Evolutionary conservation across 1,139 yeast species (phyloP).

Genomic region (Nematodospora anomalae): DNA sequence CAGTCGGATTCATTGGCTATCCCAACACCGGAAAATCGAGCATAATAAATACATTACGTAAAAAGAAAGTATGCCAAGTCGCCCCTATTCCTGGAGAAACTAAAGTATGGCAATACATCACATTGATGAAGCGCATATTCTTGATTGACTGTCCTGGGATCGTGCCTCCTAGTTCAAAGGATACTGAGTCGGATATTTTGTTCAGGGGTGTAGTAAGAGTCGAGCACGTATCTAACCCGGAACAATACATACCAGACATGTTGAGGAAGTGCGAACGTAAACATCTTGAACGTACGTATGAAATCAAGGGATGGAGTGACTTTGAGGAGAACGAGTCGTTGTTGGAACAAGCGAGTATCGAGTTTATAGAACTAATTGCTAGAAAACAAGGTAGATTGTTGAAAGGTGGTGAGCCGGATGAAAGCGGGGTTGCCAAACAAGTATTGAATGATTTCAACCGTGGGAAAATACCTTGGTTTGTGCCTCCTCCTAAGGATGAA

Average conservation of each 20-base stretch:
- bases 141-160: conserved; percentile 98
- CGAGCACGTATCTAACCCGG: conserved; percentile 93
- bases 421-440: conserved; percentile 86
- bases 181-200: conserved; percentile 88
- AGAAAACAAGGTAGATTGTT: conserved; percentile 88
- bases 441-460: conserved; percentile 92
- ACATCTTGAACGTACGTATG: conserved; percentile 94
- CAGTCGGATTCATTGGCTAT: conserved; percentile 96
- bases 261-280: conserved; percentile 82
- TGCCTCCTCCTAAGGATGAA: conserved; percentile 82
- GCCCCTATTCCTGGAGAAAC: conserved; percentile 99
- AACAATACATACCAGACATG: conserved; percentile 90
- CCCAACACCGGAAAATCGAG: conserved; percentile 98
- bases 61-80: conserved; percentile 93
- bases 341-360: conserved; percentile 60
- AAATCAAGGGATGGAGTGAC: conserved; percentile 82
- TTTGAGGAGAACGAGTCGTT: conserved; percentile 42
- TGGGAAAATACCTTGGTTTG: conserved; percentile 98
- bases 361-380: conserved; percentile 86
- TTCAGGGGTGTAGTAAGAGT: conserved; percentile 98
- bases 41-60: conserved; percentile 87
- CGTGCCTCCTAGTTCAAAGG: conserved; percentile 92
- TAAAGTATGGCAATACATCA: conserved; percentile 98
- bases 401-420: conserved; percentile 98
- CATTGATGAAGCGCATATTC: conserved; percentile 92